phyloP scores from a whole-genome alignment of 371 early-diverging fungal species.

The Rhizopus arrhizus region DNA sequence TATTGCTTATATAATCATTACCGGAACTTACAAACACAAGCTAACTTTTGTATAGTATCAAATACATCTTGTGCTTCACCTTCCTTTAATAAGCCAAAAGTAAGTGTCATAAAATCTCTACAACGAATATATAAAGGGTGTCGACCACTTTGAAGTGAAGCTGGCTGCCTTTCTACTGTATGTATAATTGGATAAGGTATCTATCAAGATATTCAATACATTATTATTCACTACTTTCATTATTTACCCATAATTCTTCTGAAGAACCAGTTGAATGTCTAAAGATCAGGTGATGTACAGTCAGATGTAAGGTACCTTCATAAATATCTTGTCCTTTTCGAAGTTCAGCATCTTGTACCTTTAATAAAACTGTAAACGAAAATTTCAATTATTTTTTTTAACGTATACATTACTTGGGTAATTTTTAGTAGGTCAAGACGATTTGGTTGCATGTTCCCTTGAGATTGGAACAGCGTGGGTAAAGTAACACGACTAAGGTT shows the following conservation, averaged over 20 bases:
- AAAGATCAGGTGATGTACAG: slow-evolving; percentile 82
- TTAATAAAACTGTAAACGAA: background rate
- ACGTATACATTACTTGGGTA: slow-evolving; percentile 36
- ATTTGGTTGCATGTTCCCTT: slow-evolving; percentile 40
- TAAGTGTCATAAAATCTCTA: slow-evolving; percentile 79
- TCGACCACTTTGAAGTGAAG: slow-evolving; percentile 45
- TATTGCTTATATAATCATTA: no score
- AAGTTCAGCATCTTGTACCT: slow-evolving; percentile 69
- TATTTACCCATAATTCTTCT: slow-evolving; percentile 62
- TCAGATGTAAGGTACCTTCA: slow-evolving; percentile 76
- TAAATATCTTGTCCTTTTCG: slow-evolving; percentile 58
- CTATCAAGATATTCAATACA: slow-evolving; percentile 42
- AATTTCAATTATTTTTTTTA: background rate
- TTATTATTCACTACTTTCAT: background rate
- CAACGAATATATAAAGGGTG: slow-evolving; percentile 72
- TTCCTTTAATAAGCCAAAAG: slow-evolving; percentile 69
- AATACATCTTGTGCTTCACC: slow-evolving; percentile 78
- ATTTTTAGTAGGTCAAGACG: slow-evolving; percentile 54
- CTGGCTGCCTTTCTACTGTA: slow-evolving; percentile 74
- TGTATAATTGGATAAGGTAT: slow-evolving; percentile 86
- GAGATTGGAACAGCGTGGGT: slow-evolving; percentile 27
- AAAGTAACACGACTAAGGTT: slow-evolving; percentile 29
- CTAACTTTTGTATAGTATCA: slow-evolving; percentile 74
- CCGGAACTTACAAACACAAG: slow-evolving; percentile 58
- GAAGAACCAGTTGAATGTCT: slow-evolving; percentile 61